Evolutionary conservation across 805 yeast genomes (phyloP).

Genomic region (Yarrowia yakushimensis): DNA sequence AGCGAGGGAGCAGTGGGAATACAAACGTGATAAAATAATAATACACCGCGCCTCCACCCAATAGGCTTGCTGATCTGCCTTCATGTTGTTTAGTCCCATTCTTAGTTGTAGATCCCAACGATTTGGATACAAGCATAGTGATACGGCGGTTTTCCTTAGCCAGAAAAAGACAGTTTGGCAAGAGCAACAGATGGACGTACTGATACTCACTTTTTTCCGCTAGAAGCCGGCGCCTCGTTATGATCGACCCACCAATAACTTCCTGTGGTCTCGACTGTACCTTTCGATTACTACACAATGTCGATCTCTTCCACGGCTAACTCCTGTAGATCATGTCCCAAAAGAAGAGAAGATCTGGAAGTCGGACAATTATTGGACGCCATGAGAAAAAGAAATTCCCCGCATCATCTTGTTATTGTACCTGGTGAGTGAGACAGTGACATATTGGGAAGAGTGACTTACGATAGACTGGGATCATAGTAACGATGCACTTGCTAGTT

Average conservation of each 20-base stretch:
- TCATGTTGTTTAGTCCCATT: background rate
- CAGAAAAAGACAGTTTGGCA: too few relatives aligned
- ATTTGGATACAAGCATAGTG: background rate
- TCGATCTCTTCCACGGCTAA: background rate
- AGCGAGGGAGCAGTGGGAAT: background rate
- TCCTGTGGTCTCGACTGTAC: background rate
- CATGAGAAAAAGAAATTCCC: background rate
- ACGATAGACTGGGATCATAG: too few relatives aligned
- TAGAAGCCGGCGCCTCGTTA: too few relatives aligned
- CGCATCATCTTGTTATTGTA: too few relatives aligned
- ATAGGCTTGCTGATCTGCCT: background rate
- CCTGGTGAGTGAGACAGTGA: too few relatives aligned
- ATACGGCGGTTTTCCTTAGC: background rate
- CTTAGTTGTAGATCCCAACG: background rate
- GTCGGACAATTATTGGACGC: background rate
- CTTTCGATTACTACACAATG: background rate
- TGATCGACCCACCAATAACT: background rate
- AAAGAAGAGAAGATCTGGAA: background rate
- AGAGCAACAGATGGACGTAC: too few relatives aligned
- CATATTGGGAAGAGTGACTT: too few relatives aligned
- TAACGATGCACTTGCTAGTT: too few relatives aligned
- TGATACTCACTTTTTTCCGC: too few relatives aligned
- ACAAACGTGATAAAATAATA: background rate
- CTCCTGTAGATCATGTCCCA: slow-evolving; percentile 5
- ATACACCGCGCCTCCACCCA: background rate